Conservation (phyloP, 306 rosid species). For the Trifolium dubium region DNA sequence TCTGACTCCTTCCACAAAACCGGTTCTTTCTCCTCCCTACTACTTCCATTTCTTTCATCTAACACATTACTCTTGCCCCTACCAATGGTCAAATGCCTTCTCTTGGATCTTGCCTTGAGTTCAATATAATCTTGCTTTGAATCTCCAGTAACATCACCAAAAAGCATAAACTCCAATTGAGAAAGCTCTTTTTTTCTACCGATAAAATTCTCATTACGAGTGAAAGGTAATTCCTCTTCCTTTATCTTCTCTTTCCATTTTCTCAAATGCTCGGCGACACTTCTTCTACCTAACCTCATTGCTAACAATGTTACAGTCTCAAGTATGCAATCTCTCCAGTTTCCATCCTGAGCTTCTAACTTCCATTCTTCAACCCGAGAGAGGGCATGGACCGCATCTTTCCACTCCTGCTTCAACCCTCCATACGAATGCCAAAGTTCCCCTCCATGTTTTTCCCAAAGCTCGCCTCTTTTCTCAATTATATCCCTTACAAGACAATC, state of each 20-base stretch:
- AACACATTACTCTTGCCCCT: constrained; percentile 61
- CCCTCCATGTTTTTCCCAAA: constrained; percentile 91
- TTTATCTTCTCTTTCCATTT: constrained; percentile 82
- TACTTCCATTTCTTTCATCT: constrained; percentile 63
- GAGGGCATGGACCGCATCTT: constrained; percentile 76
- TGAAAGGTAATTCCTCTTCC: constrained; percentile 82
- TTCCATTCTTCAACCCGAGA: constrained; percentile 88
- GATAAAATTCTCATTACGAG: constrained; percentile 71
- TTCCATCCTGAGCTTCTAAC: constrained; percentile 85
- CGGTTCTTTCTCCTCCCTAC: constrained; percentile 75
- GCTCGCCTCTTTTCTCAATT: constrained; percentile 88
- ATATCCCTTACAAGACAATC: constrained; percentile 93
- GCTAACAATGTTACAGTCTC: constrained; percentile 72
- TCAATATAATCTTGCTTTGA: constrained; percentile 82
- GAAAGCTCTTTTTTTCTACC: constrained; percentile 88
- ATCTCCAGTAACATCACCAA: constrained; percentile 74
- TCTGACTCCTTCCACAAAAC: constrained; percentile 93
- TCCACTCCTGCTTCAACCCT: constrained; percentile 91
- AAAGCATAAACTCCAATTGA: constrained; percentile 83
- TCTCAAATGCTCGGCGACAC: constrained; percentile 73
- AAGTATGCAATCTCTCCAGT: constrained; percentile 89
- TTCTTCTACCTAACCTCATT: constrained; percentile 78
- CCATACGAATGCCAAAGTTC: constrained; percentile 85
- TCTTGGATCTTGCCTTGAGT: constrained; percentile 71
- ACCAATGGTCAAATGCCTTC: constrained; percentile 67